Base-by-base conservation (phyloP, 192 early-diverging fungal species). In the Fimicolochytrium jonesii region DNA sequence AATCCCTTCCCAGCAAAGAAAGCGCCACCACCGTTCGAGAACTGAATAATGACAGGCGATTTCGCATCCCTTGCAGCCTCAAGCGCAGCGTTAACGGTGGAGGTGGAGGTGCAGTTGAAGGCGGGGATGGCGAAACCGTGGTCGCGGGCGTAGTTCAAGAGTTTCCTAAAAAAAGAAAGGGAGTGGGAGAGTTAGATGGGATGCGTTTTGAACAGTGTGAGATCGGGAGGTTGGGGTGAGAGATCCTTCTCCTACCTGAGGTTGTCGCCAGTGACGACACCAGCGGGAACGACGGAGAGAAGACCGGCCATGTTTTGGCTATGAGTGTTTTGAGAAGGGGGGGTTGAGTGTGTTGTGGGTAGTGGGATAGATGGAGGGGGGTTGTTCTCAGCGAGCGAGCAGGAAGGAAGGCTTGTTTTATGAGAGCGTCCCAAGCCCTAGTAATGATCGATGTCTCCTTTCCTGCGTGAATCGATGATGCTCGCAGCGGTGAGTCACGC, bases 1-100 rank as follows among this genome's bases (percentile, higher is more conserved):
- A 97, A 75, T 35, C 92, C 94, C 79, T 97, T 97, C 66, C 94
- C 94, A 46, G 93, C 94, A 72, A 86, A 90, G 82, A 78, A 97
- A 46, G 90, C 90, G 52, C 88, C 79, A 56, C 94, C 94, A 74
- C 94, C 94, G 64, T 97, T 83, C 30, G 91, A 93, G 84, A 97
- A 89, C 83, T 97, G 94, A 66, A 97, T 90, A 71, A 97, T 93
- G 64, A 97, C 77, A 66, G 92, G 92, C 26, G 90, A 87, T 75
- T 93, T 92, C 59, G 84, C 77, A 66, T 97, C 92, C 68, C 92
- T 88, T 28, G 94, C 94, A 74, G 94, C 92, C 81, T 97, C 93
- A 42, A 97, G 85, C 29, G 86, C 84, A 42, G 94, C 94, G 61
- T 94, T 97, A 76, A 94, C 60, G 56, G 93, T 93, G 35, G 89